Percentiles rank a stretch among this genome's conserved stretches.
Evolutionary conservation across 371 early-diverging fungal genomes (phyloP).

Genomic region (Lichtheimia ramosa): DNA sequence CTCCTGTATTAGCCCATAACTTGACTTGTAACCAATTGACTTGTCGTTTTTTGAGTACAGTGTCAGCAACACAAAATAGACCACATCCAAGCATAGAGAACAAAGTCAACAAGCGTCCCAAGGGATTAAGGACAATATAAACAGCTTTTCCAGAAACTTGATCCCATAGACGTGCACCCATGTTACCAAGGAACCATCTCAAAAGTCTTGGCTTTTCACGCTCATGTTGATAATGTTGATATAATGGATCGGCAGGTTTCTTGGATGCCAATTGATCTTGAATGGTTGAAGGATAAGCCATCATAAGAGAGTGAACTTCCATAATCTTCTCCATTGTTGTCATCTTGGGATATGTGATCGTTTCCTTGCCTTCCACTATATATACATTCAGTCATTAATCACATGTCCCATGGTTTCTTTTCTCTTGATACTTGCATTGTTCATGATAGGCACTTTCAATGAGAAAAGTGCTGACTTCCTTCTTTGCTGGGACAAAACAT

Average conservation of each 20-base stretch:
- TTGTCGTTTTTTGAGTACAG: slow-evolving; percentile 29
- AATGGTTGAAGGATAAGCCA: slow-evolving; percentile 16
- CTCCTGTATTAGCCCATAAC: neutral
- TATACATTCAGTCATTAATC: neutral
- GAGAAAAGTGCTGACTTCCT: slow-evolving; percentile 59
- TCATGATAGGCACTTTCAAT: slow-evolving; percentile 46
- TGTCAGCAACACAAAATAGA: slow-evolving; percentile 11
- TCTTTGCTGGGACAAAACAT: slow-evolving; percentile 64
- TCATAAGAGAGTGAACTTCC: slow-evolving; percentile 34
- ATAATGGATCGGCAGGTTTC: neutral
- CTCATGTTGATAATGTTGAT: neutral
- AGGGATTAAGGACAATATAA: slow-evolving; percentile 27
- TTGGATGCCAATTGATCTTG: slow-evolving; percentile 20
- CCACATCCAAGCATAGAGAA: slow-evolving; percentile 5
- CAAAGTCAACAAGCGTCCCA: slow-evolving; percentile 14
- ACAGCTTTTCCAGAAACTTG: slow-evolving; percentile 22
- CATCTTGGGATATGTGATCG: slow-evolving; percentile 10
- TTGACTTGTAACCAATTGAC: slow-evolving; percentile 11
- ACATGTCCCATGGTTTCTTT: neutral
- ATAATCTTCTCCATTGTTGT: slow-evolving; percentile 20
- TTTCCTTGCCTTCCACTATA: slow-evolving; percentile 16
- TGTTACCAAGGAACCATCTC: slow-evolving; percentile 22
- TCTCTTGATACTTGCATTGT: slow-evolving; percentile 17
- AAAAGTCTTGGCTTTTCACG: slow-evolving; percentile 6
- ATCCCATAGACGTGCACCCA: slow-evolving; percentile 22